Conservation (phyloP, 768 basidiomycete genomes). For the Russula ochroleuca region DNA sequence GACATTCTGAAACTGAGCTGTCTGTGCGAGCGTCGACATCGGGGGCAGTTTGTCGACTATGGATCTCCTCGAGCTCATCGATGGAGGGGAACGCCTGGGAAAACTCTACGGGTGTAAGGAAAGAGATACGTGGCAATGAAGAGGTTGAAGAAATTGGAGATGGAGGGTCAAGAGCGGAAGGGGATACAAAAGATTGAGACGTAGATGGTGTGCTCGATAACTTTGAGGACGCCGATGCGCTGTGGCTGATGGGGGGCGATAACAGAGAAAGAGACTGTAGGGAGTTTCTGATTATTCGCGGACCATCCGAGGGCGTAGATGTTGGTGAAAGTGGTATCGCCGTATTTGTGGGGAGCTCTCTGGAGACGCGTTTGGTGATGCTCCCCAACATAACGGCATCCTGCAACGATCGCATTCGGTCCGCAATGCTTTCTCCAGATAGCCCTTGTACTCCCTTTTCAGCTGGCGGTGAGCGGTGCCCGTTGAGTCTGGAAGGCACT, state of each 20-base stretch:
- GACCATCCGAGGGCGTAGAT: conserved; percentile 29
- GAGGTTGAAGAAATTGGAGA: conserved; percentile 69
- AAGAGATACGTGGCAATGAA: conserved; percentile 50
- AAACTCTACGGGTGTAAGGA: conserved; percentile 51
- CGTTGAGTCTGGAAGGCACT: conserved; percentile 19
- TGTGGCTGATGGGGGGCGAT: conserved; percentile 29
- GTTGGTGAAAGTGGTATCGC: conserved; percentile 35
- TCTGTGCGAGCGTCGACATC: conserved; percentile 40
- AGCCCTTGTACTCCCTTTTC: conserved; percentile 32
- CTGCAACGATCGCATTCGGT: conserved; percentile 71
- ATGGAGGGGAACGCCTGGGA: conserved; percentile 67
- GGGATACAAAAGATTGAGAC: conserved; percentile 59
- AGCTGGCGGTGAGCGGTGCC: conserved; percentile 16
- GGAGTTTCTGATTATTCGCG: conserved; percentile 28
- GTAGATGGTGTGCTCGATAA: conserved; percentile 30
- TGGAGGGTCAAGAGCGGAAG: conserved; percentile 69
- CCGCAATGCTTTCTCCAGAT: conserved; percentile 68
- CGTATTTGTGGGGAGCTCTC: conserved; percentile 44
- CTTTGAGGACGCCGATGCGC: conserved; percentile 30
- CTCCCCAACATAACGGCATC: conserved; percentile 60
- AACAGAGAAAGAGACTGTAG: conserved; percentile 24
- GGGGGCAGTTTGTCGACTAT: conserved; percentile 46
- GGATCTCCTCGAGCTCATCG: conserved; percentile 63
- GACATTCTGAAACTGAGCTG: no score
- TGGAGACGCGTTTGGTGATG: conserved; percentile 52